Percentiles rank a stretch among this genome's conserved stretches.
Conservation (phyloP, 768 basidiomycete species). For the Mycena rosella region DNA sequence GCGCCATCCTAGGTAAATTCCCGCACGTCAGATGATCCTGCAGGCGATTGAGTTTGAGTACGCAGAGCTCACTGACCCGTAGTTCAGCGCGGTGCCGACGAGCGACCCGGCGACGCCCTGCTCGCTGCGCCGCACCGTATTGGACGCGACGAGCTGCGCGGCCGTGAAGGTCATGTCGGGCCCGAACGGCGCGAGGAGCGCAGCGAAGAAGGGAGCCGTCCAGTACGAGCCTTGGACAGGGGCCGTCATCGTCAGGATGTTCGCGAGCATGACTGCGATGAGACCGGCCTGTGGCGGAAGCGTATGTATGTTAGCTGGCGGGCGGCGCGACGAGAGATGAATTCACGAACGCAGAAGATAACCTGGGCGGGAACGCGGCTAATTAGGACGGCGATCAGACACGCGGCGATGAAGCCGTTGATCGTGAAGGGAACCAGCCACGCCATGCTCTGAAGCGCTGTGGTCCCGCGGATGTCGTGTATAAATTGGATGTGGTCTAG, state of each 20-base stretch:
- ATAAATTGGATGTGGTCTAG: slow-evolving; percentile 16
- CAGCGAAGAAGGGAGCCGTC: slow-evolving; percentile 12
- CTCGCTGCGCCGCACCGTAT: slow-evolving; percentile 16
- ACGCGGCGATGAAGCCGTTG: slow-evolving; percentile 19
- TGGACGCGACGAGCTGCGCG: slow-evolving; percentile 17
- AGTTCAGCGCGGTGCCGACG: slow-evolving; percentile 14
- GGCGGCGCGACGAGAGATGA: background rate
- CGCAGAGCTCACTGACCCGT: slow-evolving; percentile 20
- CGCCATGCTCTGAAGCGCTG: slow-evolving; percentile 4
- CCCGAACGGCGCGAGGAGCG: slow-evolving; percentile 15
- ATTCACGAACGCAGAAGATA: slow-evolving; percentile 9
- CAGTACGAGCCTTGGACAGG: slow-evolving; percentile 12
- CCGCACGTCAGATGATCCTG: too few species aligned
- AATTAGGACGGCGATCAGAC: slow-evolving; percentile 15
- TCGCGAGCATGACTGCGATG: slow-evolving; percentile 14
- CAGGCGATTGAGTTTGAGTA: background rate
- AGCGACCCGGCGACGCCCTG: slow-evolving; percentile 19
- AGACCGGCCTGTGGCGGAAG: slow-evolving; percentile 1
- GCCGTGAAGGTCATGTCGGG: slow-evolving; percentile 21
- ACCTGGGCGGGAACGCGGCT: slow-evolving; percentile 15
- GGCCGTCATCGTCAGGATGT: slow-evolving; percentile 17
- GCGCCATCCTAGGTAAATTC: slow-evolving; percentile 11
- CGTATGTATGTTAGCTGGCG: background rate
- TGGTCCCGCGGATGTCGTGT: slow-evolving; percentile 18
- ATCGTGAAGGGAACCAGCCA: slow-evolving; percentile 21